phyloP scores from a whole-genome alignment of 208 protist genomes.

The Acanthamoeba lenticulata region DNA sequence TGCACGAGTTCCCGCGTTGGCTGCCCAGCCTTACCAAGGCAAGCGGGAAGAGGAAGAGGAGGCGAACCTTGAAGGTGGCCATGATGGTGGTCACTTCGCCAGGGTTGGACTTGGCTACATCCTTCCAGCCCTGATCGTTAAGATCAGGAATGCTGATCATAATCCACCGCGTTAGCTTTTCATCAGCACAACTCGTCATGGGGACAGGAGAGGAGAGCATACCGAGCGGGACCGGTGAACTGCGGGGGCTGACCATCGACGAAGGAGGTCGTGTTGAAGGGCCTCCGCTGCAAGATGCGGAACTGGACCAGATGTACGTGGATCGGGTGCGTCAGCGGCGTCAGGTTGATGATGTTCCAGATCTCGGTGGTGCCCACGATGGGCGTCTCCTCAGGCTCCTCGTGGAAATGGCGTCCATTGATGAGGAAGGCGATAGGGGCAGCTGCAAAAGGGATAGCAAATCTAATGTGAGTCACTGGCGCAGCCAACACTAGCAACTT shows the following conservation, averaged over 20 bases:
- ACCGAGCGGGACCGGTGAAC: neutral
- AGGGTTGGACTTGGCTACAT: neutral
- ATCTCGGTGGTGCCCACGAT: neutral
- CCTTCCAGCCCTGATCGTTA: conserved; percentile 30
- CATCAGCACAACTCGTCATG: too few species aligned
- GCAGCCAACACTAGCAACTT: too few species aligned
- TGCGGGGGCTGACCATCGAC: too few species aligned
- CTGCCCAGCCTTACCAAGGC: too few species aligned
- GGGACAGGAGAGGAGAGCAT: neutral
- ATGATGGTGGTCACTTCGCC: neutral
- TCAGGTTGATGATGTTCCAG: conserved; percentile 41
- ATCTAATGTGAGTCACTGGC: too few species aligned
- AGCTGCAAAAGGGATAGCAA: too few species aligned
- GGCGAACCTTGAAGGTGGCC: neutral
- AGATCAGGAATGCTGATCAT: neutral
- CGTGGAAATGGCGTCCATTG: neutral
- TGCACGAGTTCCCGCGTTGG: neutral
- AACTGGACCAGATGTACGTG: conserved; percentile 38
- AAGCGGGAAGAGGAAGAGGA: neutral
- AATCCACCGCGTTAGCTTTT: neutral
- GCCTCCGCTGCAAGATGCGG: neutral
- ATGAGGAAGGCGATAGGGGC: neutral
- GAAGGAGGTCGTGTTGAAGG: neutral
- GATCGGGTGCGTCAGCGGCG: conserved; percentile 15
- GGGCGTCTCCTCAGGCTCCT: neutral